Evolutionary conservation across 2,329 filamentous ascomycete species (phyloP), one percentile per base, ranked within the genome.

Genomic region (Neonectria sp.): DNA sequence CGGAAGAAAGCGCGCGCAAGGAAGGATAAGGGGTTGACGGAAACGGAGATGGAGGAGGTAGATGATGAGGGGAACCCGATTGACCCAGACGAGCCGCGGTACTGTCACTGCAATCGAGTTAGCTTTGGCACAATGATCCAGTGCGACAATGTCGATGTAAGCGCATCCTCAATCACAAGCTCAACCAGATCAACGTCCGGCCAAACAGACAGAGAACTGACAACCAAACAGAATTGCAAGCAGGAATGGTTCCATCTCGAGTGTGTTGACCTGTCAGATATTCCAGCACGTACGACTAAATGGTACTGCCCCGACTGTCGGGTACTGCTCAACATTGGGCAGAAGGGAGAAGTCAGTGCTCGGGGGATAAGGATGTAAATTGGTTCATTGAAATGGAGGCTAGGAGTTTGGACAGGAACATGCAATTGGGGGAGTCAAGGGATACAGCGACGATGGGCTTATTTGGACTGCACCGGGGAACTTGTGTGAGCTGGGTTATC

Each of bases 241-340:
- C 90, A 90, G 69, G 93, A 95, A 79, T 96, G 93, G 93, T 96
- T 95, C 79, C 93, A 96, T 77, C 86, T 96, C 46, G 89, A 90
- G 70, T 96, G 93, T 75, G 92, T 96, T 6, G 90, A 87, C 6
- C 83, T 96, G 37, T 84, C 86, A 12, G 86, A 90, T 27, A 89
- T 93, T 66, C 93, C 93, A 12, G 88, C 90, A 3, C 86, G 92
- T 21, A 92, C 92, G 35, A 91, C 91, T 3, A 95, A 94, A 80
- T 96, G 93, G 93, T 96, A 94, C 75, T 96, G 93, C 79, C 92
- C 92, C 1, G 90, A 94, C 56, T 96, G 93, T 76, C 85, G 91
- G 46, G 86, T 88, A 68, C 81, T 86, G 33, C 80, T 91, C 35
- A 89, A 89, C 55, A 89, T 91, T 72, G 89, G 89, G 6, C 88